Evolutionary conservation across 2,329 filamentous ascomycete species (phyloP).

Genomic region (Fusarium sp.): DNA sequence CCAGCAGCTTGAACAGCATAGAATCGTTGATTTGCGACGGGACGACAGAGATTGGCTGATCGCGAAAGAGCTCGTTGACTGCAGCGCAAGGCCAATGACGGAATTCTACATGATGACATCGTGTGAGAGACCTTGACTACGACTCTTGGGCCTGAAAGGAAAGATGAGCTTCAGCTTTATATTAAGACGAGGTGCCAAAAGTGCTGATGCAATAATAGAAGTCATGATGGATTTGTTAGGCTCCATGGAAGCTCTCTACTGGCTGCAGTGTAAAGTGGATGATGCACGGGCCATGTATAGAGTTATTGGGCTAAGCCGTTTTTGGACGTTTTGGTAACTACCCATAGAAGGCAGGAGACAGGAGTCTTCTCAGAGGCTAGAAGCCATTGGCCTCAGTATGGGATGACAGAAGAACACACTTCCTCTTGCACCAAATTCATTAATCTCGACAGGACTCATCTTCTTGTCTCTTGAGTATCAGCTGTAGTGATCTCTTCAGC

Average conservation of each 20-base stretch:
- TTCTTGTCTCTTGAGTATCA: background rate
- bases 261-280: constrained; percentile 28
- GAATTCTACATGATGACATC: constrained; percentile 48
- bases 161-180: constrained; percentile 5
- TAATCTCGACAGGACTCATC: constrained; percentile 1
- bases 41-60: constrained; percentile 25
- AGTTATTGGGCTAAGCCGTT: constrained; percentile 25
- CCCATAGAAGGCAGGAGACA: constrained; percentile 27
- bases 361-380: constrained; percentile 35
- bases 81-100: constrained; percentile 43
- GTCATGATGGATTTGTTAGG: constrained; percentile 44
- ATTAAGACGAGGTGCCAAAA: constrained; percentile 14
- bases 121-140: constrained; percentile 35
- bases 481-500: background rate
- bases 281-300: constrained; percentile 37
- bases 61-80: constrained; percentile 41
- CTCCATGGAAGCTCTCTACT: constrained; percentile 34
- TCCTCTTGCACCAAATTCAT: constrained; percentile 26
- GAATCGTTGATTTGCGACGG: constrained; percentile 55
- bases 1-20: constrained; percentile 86
- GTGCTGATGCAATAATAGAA: constrained; percentile 38
- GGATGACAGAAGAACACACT: constrained; percentile 30
- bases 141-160: constrained; percentile 7
- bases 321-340: constrained; percentile 22
- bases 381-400: constrained; percentile 28